Conservation (phyloP, 129 eudicot genomes). For the Chrysanthemum lavandulifolium region DNA sequence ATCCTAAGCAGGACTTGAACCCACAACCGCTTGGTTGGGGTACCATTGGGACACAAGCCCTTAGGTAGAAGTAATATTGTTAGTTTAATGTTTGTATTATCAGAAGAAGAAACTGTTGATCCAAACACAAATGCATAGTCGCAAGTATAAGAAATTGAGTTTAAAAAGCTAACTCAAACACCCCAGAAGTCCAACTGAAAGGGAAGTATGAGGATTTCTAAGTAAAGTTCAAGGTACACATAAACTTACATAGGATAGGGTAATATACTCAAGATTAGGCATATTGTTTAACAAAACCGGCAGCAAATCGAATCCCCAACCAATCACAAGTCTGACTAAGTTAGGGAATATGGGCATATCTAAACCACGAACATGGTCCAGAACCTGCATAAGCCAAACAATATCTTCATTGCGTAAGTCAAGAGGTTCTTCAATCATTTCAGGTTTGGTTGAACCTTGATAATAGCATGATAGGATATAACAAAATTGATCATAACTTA, state of each 20-base stretch:
- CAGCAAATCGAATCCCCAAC: conserved; percentile 14
- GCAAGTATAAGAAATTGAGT: too few species aligned
- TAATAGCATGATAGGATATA: not conserved
- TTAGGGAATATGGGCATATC: conserved; percentile 19
- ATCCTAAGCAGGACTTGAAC: too few species aligned
- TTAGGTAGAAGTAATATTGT: too few species aligned
- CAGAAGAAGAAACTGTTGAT: too few species aligned
- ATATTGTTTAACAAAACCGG: not conserved
- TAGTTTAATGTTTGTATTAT: too few species aligned
- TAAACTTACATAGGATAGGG: conserved; percentile 28
- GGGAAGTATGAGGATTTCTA: too few species aligned
- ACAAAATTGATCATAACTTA: not conserved
- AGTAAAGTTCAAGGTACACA: not conserved
- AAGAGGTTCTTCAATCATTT: not conserved
- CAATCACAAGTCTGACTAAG: conserved; percentile 19
- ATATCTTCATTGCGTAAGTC: not conserved
- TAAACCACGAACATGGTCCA: not conserved
- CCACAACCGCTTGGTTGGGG: too few species aligned
- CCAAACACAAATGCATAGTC: too few species aligned
- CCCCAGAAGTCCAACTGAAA: too few species aligned
- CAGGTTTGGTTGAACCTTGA: not conserved
- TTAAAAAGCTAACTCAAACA: too few species aligned
- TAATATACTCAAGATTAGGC: conserved; percentile 35
- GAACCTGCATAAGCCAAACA: not conserved
- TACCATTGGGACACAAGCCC: too few species aligned